Evolutionary conservation across 177 flowering plant species (phyloP).

Genomic region (Vitis hybrid): DNA sequence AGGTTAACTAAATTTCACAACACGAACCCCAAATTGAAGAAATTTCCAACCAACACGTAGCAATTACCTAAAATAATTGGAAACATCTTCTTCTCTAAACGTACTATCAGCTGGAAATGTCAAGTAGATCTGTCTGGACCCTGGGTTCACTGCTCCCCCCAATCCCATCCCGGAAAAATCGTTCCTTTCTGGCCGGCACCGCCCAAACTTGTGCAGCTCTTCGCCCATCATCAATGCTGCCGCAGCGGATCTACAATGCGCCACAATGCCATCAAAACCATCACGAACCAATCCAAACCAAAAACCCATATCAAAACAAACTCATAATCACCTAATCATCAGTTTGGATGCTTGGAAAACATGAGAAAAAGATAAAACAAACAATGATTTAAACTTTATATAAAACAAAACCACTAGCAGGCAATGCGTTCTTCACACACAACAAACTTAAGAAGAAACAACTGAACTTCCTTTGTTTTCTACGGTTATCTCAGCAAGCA

Average conservation of each 20-base stretch:
- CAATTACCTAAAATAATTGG: constrained; percentile 76
- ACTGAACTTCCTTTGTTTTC: too few relatives aligned
- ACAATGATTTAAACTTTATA: too few relatives aligned
- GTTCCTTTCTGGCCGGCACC: constrained; percentile 42
- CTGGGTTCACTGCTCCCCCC: constrained; percentile 46
- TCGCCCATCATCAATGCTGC: constrained; percentile 61
- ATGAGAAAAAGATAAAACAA: not conserved
- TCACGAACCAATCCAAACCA: not conserved
- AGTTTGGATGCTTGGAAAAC: not conserved
- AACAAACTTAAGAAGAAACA: too few relatives aligned
- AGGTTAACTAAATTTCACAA: too few relatives aligned
- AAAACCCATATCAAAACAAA: constrained; percentile 1
- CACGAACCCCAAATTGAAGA: not conserved
- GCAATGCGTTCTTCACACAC: too few relatives aligned
- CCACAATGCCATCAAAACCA: constrained; percentile 17
- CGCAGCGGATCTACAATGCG: constrained; percentile 38
- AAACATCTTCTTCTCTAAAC: constrained; percentile 92
- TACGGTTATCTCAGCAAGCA: too few relatives aligned
- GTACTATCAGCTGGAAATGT: constrained; percentile 98
- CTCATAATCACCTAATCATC: not conserved
- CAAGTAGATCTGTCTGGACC: constrained; percentile 79
- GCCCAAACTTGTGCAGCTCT: constrained; percentile 50
- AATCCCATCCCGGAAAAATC: constrained; percentile 44
- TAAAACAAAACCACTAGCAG: too few relatives aligned
- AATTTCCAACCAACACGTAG: not conserved